A percentile compares a stretch with the other conserved stretches of the same genome.
Conservation (phyloP, 2,329 filamentous ascomycete genomes). For the Trichoderma asperellum region DNA sequence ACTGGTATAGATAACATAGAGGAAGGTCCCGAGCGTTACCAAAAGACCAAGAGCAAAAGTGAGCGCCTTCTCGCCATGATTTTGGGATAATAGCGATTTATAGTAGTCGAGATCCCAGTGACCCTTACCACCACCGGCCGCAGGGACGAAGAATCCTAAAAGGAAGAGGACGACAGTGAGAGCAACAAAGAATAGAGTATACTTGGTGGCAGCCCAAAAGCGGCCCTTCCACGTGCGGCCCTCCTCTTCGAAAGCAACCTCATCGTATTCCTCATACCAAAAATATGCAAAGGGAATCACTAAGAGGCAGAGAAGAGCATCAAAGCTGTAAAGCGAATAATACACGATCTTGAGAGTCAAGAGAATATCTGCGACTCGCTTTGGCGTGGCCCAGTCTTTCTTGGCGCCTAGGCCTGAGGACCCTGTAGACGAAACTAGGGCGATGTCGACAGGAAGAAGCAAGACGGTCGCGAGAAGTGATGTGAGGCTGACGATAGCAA, state of each 20-base stretch:
- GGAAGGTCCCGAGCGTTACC: slow-evolving; percentile 79
- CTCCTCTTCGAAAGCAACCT: slow-evolving; percentile 83
- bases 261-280: slow-evolving; percentile 96
- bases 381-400: slow-evolving; percentile 92
- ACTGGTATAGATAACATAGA: slow-evolving; percentile 89
- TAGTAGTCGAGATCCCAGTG: slow-evolving; percentile 90
- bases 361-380: slow-evolving; percentile 76
- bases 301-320: slow-evolving; percentile 85
- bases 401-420: slow-evolving; percentile 75
- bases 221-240: slow-evolving; percentile 71
- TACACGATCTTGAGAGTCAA: slow-evolving; percentile 85
- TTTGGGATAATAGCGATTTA: slow-evolving; percentile 74
- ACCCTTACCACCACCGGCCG: slow-evolving; percentile 67
- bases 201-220: slow-evolving; percentile 85
- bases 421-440: slow-evolving; percentile 87
- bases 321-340: slow-evolving; percentile 88
- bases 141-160: slow-evolving; percentile 90
- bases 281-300: slow-evolving; percentile 97
- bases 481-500: slow-evolving; percentile 86
- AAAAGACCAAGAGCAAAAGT: slow-evolving; percentile 90
- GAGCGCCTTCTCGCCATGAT: slow-evolving; percentile 88
- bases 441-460: slow-evolving; percentile 92
- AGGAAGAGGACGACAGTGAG: slow-evolving; percentile 84
- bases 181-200: slow-evolving; percentile 82
- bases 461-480: slow-evolving; percentile 89